These are phyloP conservation scores for Nadsonia fulvescens DNA, from an alignment of 805 yeast species.

Conservation along the genomic window DNA sequence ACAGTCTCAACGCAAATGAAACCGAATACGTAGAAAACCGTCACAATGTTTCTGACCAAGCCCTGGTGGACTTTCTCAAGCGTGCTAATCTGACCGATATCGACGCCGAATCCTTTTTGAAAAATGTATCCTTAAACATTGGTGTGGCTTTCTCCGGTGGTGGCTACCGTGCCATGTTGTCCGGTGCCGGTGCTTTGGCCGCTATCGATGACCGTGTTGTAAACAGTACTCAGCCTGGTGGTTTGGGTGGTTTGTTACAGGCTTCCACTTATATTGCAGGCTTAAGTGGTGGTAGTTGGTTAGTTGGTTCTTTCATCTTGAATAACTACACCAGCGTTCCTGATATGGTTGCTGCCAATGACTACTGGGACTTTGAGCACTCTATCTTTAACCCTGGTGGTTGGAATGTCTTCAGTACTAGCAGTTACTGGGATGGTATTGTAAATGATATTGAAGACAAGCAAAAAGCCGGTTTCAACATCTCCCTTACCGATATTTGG, in stretches of 20 bases:
- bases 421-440: constrained; percentile 28
- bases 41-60: constrained; percentile 17
- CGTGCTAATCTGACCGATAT: constrained; percentile 30
- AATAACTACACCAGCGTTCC: constrained; percentile 61
- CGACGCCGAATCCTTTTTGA: constrained; percentile 21
- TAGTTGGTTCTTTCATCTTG: constrained; percentile 43
- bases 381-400: constrained; percentile 51
- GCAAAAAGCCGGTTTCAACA: constrained; percentile 46
- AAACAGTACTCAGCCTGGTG: constrained; percentile 41
- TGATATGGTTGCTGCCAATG: constrained; percentile 28
- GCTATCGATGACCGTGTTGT: constrained; percentile 60
- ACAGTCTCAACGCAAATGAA: constrained; percentile 15
- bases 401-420: constrained; percentile 31
- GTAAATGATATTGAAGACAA: constrained; percentile 34
- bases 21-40: constrained; percentile 16
- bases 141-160: constrained; percentile 63
- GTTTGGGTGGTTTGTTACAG: constrained; percentile 57
- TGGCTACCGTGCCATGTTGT: constrained; percentile 75
- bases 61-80: constrained; percentile 26
- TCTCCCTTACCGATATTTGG: constrained; percentile 65
- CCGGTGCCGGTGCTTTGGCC: constrained; percentile 68
- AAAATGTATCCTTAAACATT: constrained; percentile 13
- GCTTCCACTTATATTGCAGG: constrained; percentile 53
- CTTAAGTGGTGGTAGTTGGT: constrained; percentile 74
- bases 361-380: constrained; percentile 52